Conservation (phyloP, 208 protist species). For the Crithidia bombi region DNA sequence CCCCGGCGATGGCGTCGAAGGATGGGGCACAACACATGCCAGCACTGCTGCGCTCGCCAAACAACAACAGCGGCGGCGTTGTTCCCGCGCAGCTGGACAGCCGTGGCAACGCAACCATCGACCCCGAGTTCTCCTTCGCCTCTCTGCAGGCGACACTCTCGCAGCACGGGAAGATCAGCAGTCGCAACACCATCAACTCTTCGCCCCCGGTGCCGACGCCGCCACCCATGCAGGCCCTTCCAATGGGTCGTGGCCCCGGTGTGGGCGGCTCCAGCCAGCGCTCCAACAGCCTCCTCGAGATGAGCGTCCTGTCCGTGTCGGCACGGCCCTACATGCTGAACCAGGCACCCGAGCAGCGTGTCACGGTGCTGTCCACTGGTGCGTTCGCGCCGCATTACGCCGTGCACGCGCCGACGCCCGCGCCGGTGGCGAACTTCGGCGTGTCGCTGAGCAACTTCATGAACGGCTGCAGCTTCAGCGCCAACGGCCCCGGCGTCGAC, state of each 20-base stretch:
- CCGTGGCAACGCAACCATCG: not conserved
- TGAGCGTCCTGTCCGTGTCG: conserved; percentile 9
- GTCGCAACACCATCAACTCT: conserved; percentile 5
- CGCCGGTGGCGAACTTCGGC: not conserved
- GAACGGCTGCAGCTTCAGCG: too few relatives aligned
- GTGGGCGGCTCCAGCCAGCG: not conserved
- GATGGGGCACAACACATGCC: not conserved
- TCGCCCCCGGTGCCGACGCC: not conserved
- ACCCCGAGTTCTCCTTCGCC: conserved; percentile 13
- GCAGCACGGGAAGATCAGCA: not conserved
- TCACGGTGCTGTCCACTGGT: conserved; percentile 6
- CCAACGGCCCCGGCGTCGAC: not conserved
- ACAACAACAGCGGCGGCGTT: not conserved
- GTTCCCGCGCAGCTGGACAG: not conserved
- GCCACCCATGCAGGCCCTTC: not conserved
- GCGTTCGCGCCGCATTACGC: not conserved
- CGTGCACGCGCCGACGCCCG: not conserved
- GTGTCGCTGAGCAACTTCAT: too few relatives aligned
- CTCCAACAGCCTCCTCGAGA: conserved; percentile 17
- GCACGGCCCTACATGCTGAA: conserved; percentile 36
- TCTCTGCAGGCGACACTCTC: conserved; percentile 6
- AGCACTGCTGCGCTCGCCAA: not conserved
- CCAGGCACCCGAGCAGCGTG: conserved; percentile 27
- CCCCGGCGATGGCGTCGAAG: not conserved
- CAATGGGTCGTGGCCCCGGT: not conserved